Evolutionary conservation across 192 early-diverging fungal species (phyloP), one percentile per base, ranked within the genome.

Genomic region (Podila epigama): DNA sequence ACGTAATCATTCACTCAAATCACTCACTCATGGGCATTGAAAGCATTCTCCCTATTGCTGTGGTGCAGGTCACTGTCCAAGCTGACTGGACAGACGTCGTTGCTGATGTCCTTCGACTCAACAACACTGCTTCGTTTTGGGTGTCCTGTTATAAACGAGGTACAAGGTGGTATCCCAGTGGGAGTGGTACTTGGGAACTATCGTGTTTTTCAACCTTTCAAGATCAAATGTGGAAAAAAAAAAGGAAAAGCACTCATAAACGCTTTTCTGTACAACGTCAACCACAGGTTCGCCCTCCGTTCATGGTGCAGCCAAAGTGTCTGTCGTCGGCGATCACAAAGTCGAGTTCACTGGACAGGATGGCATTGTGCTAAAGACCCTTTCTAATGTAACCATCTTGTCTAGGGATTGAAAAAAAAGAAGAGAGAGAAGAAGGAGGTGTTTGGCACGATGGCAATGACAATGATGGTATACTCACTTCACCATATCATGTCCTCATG

Each of bases 61-160:
- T 77, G 15, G 61, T 77, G 4, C 78, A 71, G 52, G 69, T 85
- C 32, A 83, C 83, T 2, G 81, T 87, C 4, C 85, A 87, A 57
- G 60, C 81, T 5, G 85, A 87, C 60, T 87, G 85, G 85, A 70
- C 78, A 22, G 72, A 77, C 13, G 82, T 84, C 15, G 60, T 83
- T 20, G 33, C 69, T 10, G 85, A 87, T 25, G 80, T 82, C 3
- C 40, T 68, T 32, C 61, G 63, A 53, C 78, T 56, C 32, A 67
- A 60, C 48, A 56, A 53, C 16, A 57, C 75, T 3, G 83, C 75
- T 7, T 44, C 72, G 15, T 87, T 87, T 51, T 87, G 85, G 85
- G 66, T 87, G 10, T 84, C 85, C 11, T 80, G 83, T 29, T 84
- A 86, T 48, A 66, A 68, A 18, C 75, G 69, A 79, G 83, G 83